Conservation (phyloP, 2,329 filamentous ascomycete genomes). For the Cladophialophora exuberans region DNA sequence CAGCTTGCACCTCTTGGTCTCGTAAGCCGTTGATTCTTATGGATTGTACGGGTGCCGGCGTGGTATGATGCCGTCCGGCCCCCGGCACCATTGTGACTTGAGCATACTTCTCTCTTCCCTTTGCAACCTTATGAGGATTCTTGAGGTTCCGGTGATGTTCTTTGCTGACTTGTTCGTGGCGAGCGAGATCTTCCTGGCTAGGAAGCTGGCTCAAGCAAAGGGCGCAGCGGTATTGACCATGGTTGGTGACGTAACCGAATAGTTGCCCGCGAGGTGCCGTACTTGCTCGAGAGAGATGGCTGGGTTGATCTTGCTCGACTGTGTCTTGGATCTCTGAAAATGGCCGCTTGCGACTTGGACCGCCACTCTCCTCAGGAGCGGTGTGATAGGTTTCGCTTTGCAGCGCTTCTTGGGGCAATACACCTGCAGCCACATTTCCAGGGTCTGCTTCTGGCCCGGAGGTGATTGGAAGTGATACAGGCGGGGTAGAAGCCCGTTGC, state of each 20-base stretch:
- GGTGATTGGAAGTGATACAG: too few relatives aligned
- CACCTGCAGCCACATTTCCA: too few relatives aligned
- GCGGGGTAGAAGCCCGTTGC: too few relatives aligned
- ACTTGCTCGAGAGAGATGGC: neutral
- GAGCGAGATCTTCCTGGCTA: conserved; percentile 16
- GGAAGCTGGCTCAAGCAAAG: conserved; percentile 25
- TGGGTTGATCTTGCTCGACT: neutral
- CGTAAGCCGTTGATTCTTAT: neutral
- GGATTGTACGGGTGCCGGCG: conserved; percentile 1
- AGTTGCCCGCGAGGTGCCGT: conserved; percentile 1
- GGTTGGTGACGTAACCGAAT: conserved; percentile 22
- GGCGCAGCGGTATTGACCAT: conserved; percentile 24
- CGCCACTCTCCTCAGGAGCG: neutral
- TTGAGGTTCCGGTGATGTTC: conserved; percentile 19
- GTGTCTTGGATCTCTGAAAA: conserved; percentile 8
- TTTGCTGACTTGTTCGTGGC: conserved; percentile 19
- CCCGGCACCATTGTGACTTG: conserved; percentile 7
- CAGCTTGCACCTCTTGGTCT: neutral
- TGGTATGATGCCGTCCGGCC: neutral
- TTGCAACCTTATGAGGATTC: conserved; percentile 8
- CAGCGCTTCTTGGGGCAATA: neutral
- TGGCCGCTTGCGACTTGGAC: conserved; percentile 8
- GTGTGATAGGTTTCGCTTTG: neutral
- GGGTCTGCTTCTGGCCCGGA: too few relatives aligned
- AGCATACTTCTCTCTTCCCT: conserved; percentile 17